Conservation (phyloP, 1,139 yeast genomes). For the Pichia sp. region DNA sequence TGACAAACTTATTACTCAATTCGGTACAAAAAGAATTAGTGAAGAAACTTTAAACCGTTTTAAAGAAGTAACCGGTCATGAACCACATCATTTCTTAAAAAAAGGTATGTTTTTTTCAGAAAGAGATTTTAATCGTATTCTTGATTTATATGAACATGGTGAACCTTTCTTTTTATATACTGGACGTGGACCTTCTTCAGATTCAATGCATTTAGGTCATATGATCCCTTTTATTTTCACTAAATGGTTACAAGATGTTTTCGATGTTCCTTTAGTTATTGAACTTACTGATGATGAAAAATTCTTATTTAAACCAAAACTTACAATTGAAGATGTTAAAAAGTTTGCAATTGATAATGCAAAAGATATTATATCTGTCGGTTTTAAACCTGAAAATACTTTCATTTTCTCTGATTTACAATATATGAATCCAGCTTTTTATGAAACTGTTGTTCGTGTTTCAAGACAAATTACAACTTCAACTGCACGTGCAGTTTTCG, state of each 20-base stretch:
- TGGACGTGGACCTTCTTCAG: constrained; percentile 97
- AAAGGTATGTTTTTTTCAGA: constrained; percentile 93
- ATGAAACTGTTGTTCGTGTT: constrained; percentile 90
- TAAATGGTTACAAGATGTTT: constrained; percentile 96
- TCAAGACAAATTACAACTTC: constrained; percentile 94
- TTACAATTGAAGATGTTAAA: constrained; percentile 85
- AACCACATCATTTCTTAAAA: constrained; percentile 88
- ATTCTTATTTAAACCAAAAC: constrained; percentile 85
- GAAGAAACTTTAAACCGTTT: constrained; percentile 72
- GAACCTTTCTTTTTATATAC: constrained; percentile 94
- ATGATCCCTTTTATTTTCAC: constrained; percentile 94
- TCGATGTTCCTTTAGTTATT: constrained; percentile 92
- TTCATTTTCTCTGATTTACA: constrained; percentile 88
- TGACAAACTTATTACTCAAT: constrained; percentile 75
- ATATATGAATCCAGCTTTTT: constrained; percentile 90
- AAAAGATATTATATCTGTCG: constrained; percentile 90
- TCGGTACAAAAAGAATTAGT: constrained; percentile 76
- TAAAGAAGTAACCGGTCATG: constrained; percentile 74
- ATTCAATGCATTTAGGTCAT: constrained; percentile 95
- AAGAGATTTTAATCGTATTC: constrained; percentile 73
- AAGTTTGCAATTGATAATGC: constrained; percentile 74
- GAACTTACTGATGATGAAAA: constrained; percentile 98
- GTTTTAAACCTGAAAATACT: constrained; percentile 91
- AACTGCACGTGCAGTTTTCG: constrained; percentile 96
- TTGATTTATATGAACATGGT: constrained; percentile 88